Conservation (phyloP, 2,329 filamentous ascomycete genomes). For the Cercospora sp. region DNA sequence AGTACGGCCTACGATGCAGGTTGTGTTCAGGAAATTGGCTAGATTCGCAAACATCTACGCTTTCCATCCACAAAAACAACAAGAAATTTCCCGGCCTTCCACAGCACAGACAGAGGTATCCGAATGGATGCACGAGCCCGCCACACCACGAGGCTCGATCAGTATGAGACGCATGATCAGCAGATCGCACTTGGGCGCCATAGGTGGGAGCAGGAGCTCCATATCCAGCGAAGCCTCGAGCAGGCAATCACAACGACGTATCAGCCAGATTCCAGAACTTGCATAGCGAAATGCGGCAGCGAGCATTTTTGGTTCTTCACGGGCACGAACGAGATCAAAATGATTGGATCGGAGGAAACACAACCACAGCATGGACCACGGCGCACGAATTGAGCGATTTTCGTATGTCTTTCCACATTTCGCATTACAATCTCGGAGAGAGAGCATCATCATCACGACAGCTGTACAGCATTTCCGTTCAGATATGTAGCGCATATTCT, state of each 20-base stretch:
- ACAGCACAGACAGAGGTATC: slow-evolving; percentile 20
- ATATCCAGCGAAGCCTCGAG: slow-evolving; percentile 13
- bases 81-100: slow-evolving; percentile 13
- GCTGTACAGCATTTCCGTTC: background rate
- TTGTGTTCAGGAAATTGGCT: slow-evolving; percentile 14
- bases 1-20: slow-evolving; percentile 6
- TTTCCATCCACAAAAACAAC: slow-evolving; percentile 14
- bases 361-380: slow-evolving; percentile 1
- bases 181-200: background rate
- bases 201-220: background rate
- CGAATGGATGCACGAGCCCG: slow-evolving; percentile 18
- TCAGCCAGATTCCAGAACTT: slow-evolving; percentile 16
- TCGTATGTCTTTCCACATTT: background rate
- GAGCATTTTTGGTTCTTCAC: background rate
- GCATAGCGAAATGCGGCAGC: background rate
- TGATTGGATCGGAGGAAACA: background rate
- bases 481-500: background rate
- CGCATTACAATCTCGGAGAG: background rate
- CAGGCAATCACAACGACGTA: slow-evolving; percentile 14
- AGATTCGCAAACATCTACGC: slow-evolving; percentile 3
- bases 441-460: slow-evolving; percentile 4
- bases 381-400: background rate
- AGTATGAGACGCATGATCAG: slow-evolving; percentile 15
- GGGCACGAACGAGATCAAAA: background rate
- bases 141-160: slow-evolving; percentile 13